phyloP scores from a whole-genome alignment of 352 stramenopile genomes.

The Phytophthora megakarya region DNA sequence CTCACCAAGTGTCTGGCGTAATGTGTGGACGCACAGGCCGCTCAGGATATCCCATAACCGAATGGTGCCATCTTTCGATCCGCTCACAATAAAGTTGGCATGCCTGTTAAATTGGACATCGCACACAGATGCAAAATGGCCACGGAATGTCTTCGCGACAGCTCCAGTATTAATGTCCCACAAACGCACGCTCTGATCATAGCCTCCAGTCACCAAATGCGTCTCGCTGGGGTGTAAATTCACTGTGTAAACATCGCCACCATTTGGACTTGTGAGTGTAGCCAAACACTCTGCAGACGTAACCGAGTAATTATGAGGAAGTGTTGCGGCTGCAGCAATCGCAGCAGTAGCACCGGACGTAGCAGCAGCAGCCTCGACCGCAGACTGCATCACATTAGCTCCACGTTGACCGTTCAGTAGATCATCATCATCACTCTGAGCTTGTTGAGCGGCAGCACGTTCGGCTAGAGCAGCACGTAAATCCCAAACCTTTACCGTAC shows the following conservation, averaged over 20 bases:
- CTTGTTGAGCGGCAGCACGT: conserved; percentile 38
- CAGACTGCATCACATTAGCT: conserved; percentile 38
- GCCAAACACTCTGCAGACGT: conserved; percentile 57
- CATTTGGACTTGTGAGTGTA: conserved; percentile 55
- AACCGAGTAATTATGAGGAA: conserved; percentile 44
- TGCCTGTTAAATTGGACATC: conserved; percentile 90
- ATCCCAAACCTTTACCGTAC: conserved; percentile 88
- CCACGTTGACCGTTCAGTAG: conserved; percentile 37
- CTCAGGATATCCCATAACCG: conserved; percentile 90
- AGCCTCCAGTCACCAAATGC: conserved; percentile 86
- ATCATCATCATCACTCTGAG: conserved; percentile 42
- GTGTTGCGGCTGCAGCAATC: conserved; percentile 22
- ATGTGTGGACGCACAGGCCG: conserved; percentile 84
- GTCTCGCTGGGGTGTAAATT: conserved; percentile 86
- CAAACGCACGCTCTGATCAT: conserved; percentile 87
- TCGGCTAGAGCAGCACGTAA: conserved; percentile 64
- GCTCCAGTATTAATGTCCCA: conserved; percentile 81
- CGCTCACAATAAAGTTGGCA: conserved; percentile 86
- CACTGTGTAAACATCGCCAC: conserved; percentile 84
- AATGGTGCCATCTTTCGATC: conserved; percentile 87
- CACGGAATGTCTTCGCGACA: conserved; percentile 79
- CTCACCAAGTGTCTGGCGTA: conserved; percentile 84
- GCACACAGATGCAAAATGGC: conserved; percentile 81
- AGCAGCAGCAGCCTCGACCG: conserved; percentile 17
- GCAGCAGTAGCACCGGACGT: conserved; percentile 27